These are phyloP conservation scores for Ceratobasidium sp. DNA, from an alignment of 1,284 basidiomycete species.

Conservation along the genomic window DNA sequence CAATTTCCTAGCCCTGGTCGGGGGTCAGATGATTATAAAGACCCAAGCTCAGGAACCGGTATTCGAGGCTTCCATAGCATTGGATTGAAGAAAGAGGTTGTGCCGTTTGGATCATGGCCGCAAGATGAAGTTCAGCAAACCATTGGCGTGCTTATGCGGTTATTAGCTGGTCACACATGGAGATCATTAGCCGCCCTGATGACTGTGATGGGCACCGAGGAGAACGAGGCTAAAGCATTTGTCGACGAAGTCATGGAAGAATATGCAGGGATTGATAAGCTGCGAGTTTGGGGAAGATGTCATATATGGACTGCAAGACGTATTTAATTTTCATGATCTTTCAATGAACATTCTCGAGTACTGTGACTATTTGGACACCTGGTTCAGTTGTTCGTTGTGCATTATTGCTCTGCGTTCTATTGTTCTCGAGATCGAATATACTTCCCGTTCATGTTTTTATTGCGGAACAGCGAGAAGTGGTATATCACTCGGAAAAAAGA, in stretches of 20 bases:
- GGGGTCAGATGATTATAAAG: neutral
- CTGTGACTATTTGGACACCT: too few species aligned
- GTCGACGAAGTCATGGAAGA: conserved; percentile 12
- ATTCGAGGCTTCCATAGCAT: conserved; percentile 12
- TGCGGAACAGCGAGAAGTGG: too few species aligned
- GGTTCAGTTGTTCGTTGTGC: too few species aligned
- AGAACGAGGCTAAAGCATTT: conserved; percentile 2
- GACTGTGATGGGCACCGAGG: conserved; percentile 1
- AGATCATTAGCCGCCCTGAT: neutral
- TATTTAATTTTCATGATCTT: conserved; percentile 50
- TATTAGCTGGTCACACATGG: neutral
- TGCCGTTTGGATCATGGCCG: conserved; percentile 5
- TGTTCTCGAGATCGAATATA: too few species aligned
- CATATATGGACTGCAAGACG: conserved; percentile 27
- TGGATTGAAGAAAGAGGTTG: neutral
- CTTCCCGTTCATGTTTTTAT: too few species aligned
- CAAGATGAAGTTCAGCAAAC: neutral
- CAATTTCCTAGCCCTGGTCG: neutral
- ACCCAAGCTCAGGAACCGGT: neutral
- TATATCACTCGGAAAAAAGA: too few species aligned
- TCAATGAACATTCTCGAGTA: too few species aligned
- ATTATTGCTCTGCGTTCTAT: too few species aligned
- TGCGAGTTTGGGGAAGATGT: neutral
- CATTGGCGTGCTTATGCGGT: neutral
- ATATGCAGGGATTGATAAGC: neutral